phyloP scores from a whole-genome alignment of 139 green algal genomes.

The Asterochloris erici region DNA sequence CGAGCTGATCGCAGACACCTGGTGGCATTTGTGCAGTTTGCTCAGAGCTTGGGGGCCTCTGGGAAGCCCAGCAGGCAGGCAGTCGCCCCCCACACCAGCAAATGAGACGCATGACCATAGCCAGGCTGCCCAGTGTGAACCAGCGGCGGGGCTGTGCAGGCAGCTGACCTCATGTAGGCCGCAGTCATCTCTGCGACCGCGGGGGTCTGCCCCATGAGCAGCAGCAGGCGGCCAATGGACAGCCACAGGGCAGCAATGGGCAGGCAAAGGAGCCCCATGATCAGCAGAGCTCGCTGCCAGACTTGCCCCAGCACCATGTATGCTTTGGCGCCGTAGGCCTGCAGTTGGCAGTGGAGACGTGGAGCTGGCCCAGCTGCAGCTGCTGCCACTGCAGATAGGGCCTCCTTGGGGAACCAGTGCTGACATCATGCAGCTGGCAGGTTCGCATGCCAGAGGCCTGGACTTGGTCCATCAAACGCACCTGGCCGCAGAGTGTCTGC shows the following conservation, averaged over 20 bases:
- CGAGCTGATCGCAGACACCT: neutral
- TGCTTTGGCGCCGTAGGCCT: slow-evolving; percentile 59
- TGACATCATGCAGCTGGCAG: neutral
- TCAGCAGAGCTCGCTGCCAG: slow-evolving; percentile 59
- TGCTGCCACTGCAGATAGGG: neutral
- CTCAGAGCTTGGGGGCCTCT: neutral
- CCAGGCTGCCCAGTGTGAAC: neutral
- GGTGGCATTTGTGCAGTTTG: neutral
- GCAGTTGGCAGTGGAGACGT: neutral
- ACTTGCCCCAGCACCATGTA: slow-evolving; percentile 57
- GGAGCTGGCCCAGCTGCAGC: neutral
- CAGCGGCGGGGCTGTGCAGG: neutral
- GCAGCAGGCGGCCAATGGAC: slow-evolving; percentile 36
- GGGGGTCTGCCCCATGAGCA: slow-evolving; percentile 9
- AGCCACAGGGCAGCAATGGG: slow-evolving; percentile 50
- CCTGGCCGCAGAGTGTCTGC: slow-evolving; percentile 70
- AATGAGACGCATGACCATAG: neutral
- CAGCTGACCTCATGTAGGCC: slow-evolving; percentile 14
- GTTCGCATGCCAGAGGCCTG: neutral
- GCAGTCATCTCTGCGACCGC: slow-evolving; percentile 12
- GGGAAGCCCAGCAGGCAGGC: neutral
- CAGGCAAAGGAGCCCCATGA: slow-evolving; percentile 43
- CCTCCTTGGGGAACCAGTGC: neutral
- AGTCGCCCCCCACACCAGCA: neutral
- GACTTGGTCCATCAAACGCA: neutral